phyloP scores from a whole-genome alignment of 2,329 filamentous ascomycete species.

The Aureobasidium sp. region DNA sequence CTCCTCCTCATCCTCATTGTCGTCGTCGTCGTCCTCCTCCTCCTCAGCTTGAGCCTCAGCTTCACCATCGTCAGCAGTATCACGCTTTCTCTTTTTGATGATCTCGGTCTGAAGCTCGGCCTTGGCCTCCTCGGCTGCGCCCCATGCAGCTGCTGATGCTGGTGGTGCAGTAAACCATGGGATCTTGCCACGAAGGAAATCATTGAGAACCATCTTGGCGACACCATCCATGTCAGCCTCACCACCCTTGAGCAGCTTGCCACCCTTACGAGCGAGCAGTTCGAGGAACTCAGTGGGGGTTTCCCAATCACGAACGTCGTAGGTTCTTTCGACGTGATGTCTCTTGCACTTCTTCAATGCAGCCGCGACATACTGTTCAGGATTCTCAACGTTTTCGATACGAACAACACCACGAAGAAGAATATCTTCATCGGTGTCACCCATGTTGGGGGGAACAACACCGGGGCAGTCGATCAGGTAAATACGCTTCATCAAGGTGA shows the following conservation, averaged over 20 bases:
- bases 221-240: slow-evolving; percentile 92
- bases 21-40: slow-evolving; percentile 36
- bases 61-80: slow-evolving; percentile 31
- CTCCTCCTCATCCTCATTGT: slow-evolving; percentile 43
- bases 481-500: slow-evolving; percentile 89
- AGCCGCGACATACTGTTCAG: slow-evolving; percentile 88
- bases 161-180: slow-evolving; percentile 92
- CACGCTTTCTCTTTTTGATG: slow-evolving; percentile 64
- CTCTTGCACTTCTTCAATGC: slow-evolving; percentile 74
- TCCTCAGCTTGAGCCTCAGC: slow-evolving; percentile 9
- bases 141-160: slow-evolving; percentile 36
- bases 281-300: slow-evolving; percentile 79
- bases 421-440: slow-evolving; percentile 80
- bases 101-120: slow-evolving; percentile 80
- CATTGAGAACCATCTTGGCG: slow-evolving; percentile 93
- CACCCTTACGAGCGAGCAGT: slow-evolving; percentile 76
- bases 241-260: slow-evolving; percentile 80
- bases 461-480: slow-evolving; percentile 96
- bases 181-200: slow-evolving; percentile 90
- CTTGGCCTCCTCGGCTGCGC: slow-evolving; percentile 55
- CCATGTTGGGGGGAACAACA: slow-evolving; percentile 82
- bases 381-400: slow-evolving; percentile 93
- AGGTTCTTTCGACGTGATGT: slow-evolving; percentile 86
- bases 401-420: slow-evolving; percentile 84
- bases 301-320: slow-evolving; percentile 74